Base-by-base conservation (phyloP, 805 yeast species). In the Diddensiella caesifluorescens region DNA sequence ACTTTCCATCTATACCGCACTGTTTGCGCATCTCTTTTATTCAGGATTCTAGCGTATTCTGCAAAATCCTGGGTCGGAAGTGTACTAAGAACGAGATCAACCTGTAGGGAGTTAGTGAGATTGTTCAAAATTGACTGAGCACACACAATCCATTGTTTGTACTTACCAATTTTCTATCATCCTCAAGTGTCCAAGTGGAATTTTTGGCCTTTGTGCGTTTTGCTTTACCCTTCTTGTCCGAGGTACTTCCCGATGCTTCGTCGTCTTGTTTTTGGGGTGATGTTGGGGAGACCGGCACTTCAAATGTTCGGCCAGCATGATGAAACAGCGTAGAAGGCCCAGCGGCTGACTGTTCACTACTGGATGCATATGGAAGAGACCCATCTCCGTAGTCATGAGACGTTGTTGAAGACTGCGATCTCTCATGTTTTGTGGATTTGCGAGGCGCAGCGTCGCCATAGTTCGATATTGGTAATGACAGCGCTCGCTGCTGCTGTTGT, bases 1-100 rank as follows among this genome's bases (percentile, higher is more conserved):
- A 57, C 62, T 46, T 59, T 60, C 64, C 64, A 60, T 23, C 64
- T 46, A 37, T 60, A 60, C 38, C 64, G 49, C 21, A 60, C 63
- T 16, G 64, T 59, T 40, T 60, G 64, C 12, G 56, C 55, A 41
- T 60, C 64, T n/a, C 64, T 45, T 34, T 60, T 60, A 50, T 55
- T 55, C 25, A 60, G 49, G 22, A 54, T 45, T 35, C 56, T 46
- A 3, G 64, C 64, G 37, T 60, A 60, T 29, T 57, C 60, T 22
- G 48, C 49, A 36, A 47, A 60, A 42, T 60, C 63, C 47, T 60
- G 64, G 2, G 60, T 50, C 4, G 64, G 64, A 22, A 60, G 39
- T 5, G 63, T 60, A 29, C 54, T 34, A 42, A 60, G 45, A 13
- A 60, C 61, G 35, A 60, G 47, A 36, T 60, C 64, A 29, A 58